Evolutionary conservation across 2,329 filamentous ascomycete species (phyloP), one percentile per base, ranked within the genome.

Genomic region (Fusarium sterilihyphosum): DNA sequence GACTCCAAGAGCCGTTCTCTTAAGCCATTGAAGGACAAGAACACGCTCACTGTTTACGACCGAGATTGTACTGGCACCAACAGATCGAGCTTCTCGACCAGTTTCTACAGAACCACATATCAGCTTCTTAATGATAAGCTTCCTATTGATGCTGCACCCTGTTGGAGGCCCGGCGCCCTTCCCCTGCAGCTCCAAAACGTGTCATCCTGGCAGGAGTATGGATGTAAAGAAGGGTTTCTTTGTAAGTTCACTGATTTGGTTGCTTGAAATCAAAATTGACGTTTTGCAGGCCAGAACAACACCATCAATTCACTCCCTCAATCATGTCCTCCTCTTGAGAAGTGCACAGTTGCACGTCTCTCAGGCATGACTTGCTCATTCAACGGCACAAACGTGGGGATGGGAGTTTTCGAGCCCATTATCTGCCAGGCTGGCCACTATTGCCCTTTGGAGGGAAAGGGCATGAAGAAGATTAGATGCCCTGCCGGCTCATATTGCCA

Each of bases 401-500:
- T 86, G 85, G 85, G 85, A 0, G 82, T 82, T 6, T 86, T 86
- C 59, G 88, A 90, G 70, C 88, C 88, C 3, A 80, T 87, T 8
- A 77, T 89, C 13, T 90, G 88, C 74, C 82, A 82, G 46, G 73
- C 83, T 43, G 88, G 88, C 6, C 82, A 78, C 58, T 89, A 88
- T 70, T 90, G 88, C 57, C 87, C 87, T 3, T 40, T 62, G 4
- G 62, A 74, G 9, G 62, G 62, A 9, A 63, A 75, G 29, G 85
- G 85, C 16, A 83, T 79, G 47, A 74, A 85, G 62, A 83, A 81
- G 49, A 71, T 85, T 8, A 57, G 67, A 16, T 90, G 88, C 59
- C 87, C 86, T 0, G 67, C 80, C 14, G 87, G 87, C 31, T 82
- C 82, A 6, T 90, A 87, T 71, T 90, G 88, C 68, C 87, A 87